phyloP scores from a whole-genome alignment of 2,329 filamentous ascomycete species.

The Colletotrichum chlorophyti region DNA sequence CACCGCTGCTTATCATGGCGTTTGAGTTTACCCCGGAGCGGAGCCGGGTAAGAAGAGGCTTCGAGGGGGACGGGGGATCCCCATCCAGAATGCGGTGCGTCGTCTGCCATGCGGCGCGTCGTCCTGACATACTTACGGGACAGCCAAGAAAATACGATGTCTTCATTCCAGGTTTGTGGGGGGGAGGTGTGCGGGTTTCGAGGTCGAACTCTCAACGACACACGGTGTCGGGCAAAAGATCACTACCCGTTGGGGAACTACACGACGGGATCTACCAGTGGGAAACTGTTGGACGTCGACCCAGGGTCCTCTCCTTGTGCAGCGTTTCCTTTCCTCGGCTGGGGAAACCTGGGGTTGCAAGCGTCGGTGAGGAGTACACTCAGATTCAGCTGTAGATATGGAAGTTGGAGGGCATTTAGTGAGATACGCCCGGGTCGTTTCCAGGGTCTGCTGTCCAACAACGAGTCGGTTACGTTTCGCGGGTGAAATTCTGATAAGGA shows the following conservation, averaged over 20 bases:
- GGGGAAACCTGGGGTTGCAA: background rate
- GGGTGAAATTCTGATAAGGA: too few relatives aligned
- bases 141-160: background rate
- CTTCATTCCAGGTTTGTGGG: background rate
- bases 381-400: constrained; percentile 5
- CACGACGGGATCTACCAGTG: background rate
- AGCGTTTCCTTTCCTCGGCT: background rate
- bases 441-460: too few relatives aligned
- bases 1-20: constrained; percentile 23
- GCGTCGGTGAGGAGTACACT: too few relatives aligned
- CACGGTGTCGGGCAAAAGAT: background rate
- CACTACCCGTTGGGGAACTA: background rate
- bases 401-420: too few relatives aligned
- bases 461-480: too few relatives aligned
- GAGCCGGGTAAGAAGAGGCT: constrained; percentile 2
- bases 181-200: constrained; percentile 21
- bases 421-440: too few relatives aligned
- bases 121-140: background rate
- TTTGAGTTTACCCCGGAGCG: constrained; percentile 7
- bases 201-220: constrained; percentile 3
- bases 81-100: background rate
- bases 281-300: background rate
- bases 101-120: background rate
- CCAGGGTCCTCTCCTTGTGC: constrained; percentile 13
- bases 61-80: background rate